Percentiles rank a stretch among this genome's conserved stretches.
Conservation (phyloP, 306 rosid genomes). For the Mimosa bimucronata region DNA sequence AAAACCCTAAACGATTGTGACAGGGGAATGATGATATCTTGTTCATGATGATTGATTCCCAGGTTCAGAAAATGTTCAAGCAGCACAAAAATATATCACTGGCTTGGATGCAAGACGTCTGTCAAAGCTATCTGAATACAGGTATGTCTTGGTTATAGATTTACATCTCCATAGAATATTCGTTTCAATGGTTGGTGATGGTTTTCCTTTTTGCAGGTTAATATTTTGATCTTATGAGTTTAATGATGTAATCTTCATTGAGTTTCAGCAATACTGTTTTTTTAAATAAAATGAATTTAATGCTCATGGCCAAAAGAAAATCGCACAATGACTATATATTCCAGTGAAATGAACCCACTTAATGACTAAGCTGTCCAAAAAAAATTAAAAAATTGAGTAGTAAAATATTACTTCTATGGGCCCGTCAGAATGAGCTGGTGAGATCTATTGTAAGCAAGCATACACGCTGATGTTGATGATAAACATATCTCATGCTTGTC, state of each 20-base stretch:
- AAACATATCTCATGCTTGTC: slow-evolving; percentile 21
- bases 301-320: neutral
- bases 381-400: too few relatives aligned
- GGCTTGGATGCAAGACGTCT: slow-evolving; percentile 95
- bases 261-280: neutral
- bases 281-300: neutral
- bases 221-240: neutral
- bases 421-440: neutral
- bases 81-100: slow-evolving; percentile 85
- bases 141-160: slow-evolving; percentile 48
- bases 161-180: neutral
- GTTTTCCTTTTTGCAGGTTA: neutral
- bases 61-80: slow-evolving; percentile 91
- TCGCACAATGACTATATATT: neutral
- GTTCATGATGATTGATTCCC: slow-evolving; percentile 28
- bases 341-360: neutral
- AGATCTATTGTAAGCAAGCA: neutral
- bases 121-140: slow-evolving; percentile 76
- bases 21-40: slow-evolving; percentile 19
- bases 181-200: neutral
- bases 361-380: neutral
- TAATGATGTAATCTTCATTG: neutral
- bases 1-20: neutral
- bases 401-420: neutral
- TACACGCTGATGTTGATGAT: slow-evolving; percentile 4